These are phyloP conservation scores for Somion occarium DNA, from an alignment of 1,284 basidiomycete species.

Conservation along the genomic window DNA sequence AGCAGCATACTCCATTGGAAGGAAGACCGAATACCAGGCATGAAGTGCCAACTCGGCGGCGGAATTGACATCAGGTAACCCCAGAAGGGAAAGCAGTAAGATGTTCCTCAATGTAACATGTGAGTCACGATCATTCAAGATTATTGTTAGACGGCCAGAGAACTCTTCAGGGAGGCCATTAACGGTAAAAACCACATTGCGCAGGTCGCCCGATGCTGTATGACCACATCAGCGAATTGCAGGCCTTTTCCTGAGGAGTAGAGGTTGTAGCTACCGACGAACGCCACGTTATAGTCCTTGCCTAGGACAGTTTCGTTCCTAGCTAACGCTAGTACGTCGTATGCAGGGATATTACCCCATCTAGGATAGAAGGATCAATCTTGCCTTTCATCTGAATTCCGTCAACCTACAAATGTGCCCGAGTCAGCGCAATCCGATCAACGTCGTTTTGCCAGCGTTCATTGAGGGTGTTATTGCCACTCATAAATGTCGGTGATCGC, in stretches of 20 bases:
- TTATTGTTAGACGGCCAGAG: conserved; percentile 26
- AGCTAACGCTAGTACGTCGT: conserved; percentile 26
- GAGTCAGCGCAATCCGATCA: conserved; percentile 10
- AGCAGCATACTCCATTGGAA: no score
- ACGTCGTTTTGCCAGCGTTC: no score
- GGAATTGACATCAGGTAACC: conserved; percentile 20
- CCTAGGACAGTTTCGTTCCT: conserved; percentile 17
- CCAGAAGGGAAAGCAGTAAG: conserved; percentile 33
- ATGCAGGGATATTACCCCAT: conserved; percentile 31
- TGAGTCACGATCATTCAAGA: conserved; percentile 32
- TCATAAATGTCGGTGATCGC: conserved; percentile 18
- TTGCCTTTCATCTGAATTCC: neutral
- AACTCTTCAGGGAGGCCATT: conserved; percentile 33
- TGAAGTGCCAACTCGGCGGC: conserved; percentile 40
- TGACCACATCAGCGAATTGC: neutral
- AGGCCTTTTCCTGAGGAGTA: neutral
- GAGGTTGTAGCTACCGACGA: neutral
- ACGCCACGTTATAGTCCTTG: neutral
- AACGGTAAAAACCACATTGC: conserved; percentile 31
- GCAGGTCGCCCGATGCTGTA: conserved; percentile 37
- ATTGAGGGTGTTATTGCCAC: conserved; percentile 8
- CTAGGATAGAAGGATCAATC: conserved; percentile 12
- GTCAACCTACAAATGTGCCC: conserved; percentile 17
- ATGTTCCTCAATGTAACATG: conserved; percentile 29
- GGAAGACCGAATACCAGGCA: conserved; percentile 37